Evolutionary conservation across 768 basidiomycete genomes (phyloP).

Genomic region (Collybiopsis confluens): DNA sequence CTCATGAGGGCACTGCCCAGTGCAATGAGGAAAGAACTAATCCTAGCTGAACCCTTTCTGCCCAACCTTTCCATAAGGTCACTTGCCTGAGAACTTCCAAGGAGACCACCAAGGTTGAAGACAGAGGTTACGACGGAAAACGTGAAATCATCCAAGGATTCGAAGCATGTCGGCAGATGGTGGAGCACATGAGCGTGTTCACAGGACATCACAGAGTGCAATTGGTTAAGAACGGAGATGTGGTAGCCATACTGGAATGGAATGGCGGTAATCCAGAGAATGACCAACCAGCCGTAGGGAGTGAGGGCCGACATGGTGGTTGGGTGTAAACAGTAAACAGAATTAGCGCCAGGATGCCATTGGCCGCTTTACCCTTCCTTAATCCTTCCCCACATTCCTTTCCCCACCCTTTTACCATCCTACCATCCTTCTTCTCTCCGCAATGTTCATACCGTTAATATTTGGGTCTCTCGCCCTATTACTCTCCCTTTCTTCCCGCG

Average conservation of each 20-base stretch:
- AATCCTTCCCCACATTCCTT: neutral
- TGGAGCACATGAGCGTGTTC: conserved; percentile 25
- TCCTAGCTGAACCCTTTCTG: conserved; percentile 59
- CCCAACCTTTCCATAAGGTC: conserved; percentile 67
- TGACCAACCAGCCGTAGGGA: conserved; percentile 58
- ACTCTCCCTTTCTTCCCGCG: conserved; percentile 19
- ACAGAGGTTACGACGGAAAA: conserved; percentile 84
- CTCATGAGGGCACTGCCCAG: conserved; percentile 65
- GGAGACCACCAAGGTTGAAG: conserved; percentile 84
- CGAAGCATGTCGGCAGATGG: conserved; percentile 67
- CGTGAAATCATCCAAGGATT: conserved; percentile 62
- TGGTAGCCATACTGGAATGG: conserved; percentile 79
- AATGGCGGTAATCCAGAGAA: conserved; percentile 48
- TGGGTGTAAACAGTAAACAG: neutral
- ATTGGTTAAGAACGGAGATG: conserved; percentile 87
- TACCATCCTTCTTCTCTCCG: neutral
- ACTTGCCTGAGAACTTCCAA: conserved; percentile 70
- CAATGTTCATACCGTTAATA: conserved; percentile 10
- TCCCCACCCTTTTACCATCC: neutral
- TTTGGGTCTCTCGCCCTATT: conserved; percentile 10
- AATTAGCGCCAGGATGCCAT: neutral
- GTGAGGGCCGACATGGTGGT: conserved; percentile 37
- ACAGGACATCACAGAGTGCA: conserved; percentile 77
- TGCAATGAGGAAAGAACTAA: conserved; percentile 52
- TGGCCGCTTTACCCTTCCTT: no score